A percentile compares a stretch with the other conserved stretches of the same genome.
Conservation (phyloP, 306 rosid species). For the Nissolia schottii region DNA sequence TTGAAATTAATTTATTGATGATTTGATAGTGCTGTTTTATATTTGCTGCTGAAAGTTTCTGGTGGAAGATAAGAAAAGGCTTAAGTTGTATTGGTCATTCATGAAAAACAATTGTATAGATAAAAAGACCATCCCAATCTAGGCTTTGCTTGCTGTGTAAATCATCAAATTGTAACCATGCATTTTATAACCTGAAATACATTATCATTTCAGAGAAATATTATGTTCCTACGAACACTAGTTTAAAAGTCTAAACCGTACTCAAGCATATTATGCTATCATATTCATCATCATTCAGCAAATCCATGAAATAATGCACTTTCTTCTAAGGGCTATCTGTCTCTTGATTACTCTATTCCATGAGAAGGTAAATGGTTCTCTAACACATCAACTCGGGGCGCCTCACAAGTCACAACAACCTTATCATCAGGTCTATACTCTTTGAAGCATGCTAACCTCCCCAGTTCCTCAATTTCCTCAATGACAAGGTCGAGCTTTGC, state of each 20-base stretch:
- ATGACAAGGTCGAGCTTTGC: conserved; percentile 84
- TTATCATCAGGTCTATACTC: conserved; percentile 61
- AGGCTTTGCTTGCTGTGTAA: too few species aligned
- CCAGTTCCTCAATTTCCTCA: conserved; percentile 82
- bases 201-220: neutral
- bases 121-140: conserved; percentile 44
- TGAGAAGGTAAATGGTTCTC: conserved; percentile 50
- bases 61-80: conserved; percentile 14
- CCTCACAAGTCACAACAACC: conserved; percentile 55
- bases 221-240: neutral
- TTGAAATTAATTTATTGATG: neutral
- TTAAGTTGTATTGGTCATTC: neutral
- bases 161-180: neutral
- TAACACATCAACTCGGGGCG: conserved; percentile 37
- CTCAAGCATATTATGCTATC: conserved; percentile 2
- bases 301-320: conserved; percentile 28
- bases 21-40: neutral
- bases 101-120: neutral
- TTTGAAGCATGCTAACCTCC: conserved; percentile 68
- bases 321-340: neutral
- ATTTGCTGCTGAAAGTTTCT: neutral
- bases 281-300: conserved; percentile 31
- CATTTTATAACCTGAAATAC: conserved; percentile 6
- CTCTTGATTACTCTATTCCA: conserved; percentile 43
- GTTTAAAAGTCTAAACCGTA: neutral